Conservation (phyloP, 768 basidiomycete species). For the Trametes meyenii region DNA sequence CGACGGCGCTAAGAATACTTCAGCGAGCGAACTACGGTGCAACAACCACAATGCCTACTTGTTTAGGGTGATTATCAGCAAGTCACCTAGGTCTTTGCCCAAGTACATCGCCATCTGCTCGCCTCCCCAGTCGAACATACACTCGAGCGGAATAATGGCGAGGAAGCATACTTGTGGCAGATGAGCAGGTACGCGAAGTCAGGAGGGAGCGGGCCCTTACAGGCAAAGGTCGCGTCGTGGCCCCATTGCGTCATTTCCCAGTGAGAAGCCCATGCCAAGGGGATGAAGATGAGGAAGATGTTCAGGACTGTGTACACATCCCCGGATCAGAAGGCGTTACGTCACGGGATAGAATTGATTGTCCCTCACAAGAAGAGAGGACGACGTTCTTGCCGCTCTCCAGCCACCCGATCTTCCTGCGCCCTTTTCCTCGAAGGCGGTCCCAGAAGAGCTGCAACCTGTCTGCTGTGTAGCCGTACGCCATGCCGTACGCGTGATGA, state of each 20-base stretch:
- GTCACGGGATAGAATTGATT: too few species aligned
- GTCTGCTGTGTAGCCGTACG: slow-evolving; percentile 14
- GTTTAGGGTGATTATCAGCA: slow-evolving; percentile 65
- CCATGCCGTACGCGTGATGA: slow-evolving; percentile 1
- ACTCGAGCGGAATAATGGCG: slow-evolving; percentile 66
- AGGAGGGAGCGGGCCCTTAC: slow-evolving; percentile 37
- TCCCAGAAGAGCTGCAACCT: slow-evolving; percentile 19
- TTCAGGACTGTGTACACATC: slow-evolving; percentile 51
- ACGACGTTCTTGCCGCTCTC: slow-evolving; percentile 15
- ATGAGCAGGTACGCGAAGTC: slow-evolving; percentile 35
- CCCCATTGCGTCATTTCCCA: slow-evolving; percentile 34
- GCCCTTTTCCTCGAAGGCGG: slow-evolving; percentile 15
- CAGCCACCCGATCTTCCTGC: slow-evolving; percentile 9
- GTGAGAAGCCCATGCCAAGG: slow-evolving; percentile 59
- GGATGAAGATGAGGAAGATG: slow-evolving; percentile 57
- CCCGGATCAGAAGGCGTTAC: background rate
- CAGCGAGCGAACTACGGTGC: background rate
- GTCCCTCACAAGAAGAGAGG: slow-evolving; percentile 18
- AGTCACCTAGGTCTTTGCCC: slow-evolving; percentile 62
- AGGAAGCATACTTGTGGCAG: slow-evolving; percentile 56
- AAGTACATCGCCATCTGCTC: slow-evolving; percentile 59
- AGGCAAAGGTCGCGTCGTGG: slow-evolving; percentile 44
- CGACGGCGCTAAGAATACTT: slow-evolving; percentile 53
- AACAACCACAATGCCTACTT: slow-evolving; percentile 46
- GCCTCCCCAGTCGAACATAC: slow-evolving; percentile 65